phyloP scores from a whole-genome alignment of 2,329 filamentous ascomycete genomes.

The Aureobasidium sp. region DNA sequence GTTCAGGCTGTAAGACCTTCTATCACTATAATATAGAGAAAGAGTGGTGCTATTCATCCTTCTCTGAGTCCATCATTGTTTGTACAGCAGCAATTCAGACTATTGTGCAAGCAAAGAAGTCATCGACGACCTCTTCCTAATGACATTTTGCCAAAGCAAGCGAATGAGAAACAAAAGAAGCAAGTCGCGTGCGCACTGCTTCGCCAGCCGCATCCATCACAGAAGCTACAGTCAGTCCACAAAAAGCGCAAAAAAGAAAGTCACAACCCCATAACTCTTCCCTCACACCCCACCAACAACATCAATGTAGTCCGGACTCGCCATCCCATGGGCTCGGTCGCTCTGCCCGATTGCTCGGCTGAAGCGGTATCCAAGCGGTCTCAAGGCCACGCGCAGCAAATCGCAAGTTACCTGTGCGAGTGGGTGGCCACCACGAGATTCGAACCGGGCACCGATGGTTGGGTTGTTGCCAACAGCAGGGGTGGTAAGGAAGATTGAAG shows the following conservation, averaged over 20 bases:
- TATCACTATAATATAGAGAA: no score
- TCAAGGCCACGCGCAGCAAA: constrained; percentile 45
- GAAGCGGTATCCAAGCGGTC: constrained; percentile 46
- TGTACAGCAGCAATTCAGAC: no score
- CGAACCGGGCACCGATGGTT: constrained; percentile 45
- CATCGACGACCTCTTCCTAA: no score
- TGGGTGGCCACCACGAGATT: constrained; percentile 46
- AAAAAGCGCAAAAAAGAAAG: constrained; percentile 32
- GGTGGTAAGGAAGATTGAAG: constrained; percentile 19
- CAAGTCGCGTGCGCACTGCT: no score
- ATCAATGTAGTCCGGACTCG: constrained; percentile 46
- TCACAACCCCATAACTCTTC: constrained; percentile 27
- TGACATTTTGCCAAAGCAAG: no score
- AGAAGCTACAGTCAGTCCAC: not conserved
- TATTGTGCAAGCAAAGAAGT: no score
- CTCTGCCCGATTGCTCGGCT: constrained; percentile 56
- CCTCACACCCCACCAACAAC: constrained; percentile 26
- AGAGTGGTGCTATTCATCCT: no score
- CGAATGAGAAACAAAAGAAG: no score
- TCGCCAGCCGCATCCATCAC: no score
- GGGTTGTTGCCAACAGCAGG: constrained; percentile 20
- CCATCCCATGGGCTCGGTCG: constrained; percentile 47
- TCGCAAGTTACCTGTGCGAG: constrained; percentile 51
- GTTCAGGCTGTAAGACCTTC: not conserved
- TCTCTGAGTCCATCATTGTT: no score